These are phyloP conservation scores for Didymellaceae sp. DNA, from an alignment of 2,329 filamentous ascomycete species.

Conservation along the genomic window DNA sequence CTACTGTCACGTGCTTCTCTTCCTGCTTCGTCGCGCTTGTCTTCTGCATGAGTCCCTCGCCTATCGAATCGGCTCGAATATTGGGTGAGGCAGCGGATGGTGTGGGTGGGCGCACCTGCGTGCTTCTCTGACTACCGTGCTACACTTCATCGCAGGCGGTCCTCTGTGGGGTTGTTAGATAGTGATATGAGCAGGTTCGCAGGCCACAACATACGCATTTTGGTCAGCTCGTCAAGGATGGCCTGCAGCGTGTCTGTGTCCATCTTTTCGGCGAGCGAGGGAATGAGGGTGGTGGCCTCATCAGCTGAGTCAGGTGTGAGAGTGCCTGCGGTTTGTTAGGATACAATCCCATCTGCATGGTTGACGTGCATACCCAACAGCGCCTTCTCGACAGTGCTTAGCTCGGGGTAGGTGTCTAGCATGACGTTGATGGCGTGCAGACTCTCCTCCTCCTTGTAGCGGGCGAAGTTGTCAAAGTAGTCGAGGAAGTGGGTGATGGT, in stretches of 20 bases:
- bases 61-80: neutral
- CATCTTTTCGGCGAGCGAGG: constrained; percentile 87
- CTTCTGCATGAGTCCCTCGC: neutral
- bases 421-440: constrained; percentile 92
- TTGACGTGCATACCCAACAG: constrained; percentile 71
- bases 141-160: constrained; percentile 17
- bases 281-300: constrained; percentile 95
- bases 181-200: neutral
- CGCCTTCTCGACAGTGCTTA: constrained; percentile 92
- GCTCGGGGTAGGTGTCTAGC: constrained; percentile 76
- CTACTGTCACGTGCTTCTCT: neutral
- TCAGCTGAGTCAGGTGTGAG: constrained; percentile 91
- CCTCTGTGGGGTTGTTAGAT: constrained; percentile 8
- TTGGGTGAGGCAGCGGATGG: neutral
- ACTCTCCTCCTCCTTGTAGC: constrained; percentile 94
- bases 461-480: constrained; percentile 92
- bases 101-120: neutral
- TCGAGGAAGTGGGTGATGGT: constrained; percentile 87
- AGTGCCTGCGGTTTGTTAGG: constrained; percentile 66
- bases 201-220: constrained; percentile 63
- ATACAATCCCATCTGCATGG: neutral
- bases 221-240: constrained; percentile 87
- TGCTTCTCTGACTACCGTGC: too few relatives aligned
- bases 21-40: neutral
- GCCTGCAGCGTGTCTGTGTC: constrained; percentile 86